phyloP scores from a whole-genome alignment of 805 yeast genomes.

The Ogataea corticis region DNA sequence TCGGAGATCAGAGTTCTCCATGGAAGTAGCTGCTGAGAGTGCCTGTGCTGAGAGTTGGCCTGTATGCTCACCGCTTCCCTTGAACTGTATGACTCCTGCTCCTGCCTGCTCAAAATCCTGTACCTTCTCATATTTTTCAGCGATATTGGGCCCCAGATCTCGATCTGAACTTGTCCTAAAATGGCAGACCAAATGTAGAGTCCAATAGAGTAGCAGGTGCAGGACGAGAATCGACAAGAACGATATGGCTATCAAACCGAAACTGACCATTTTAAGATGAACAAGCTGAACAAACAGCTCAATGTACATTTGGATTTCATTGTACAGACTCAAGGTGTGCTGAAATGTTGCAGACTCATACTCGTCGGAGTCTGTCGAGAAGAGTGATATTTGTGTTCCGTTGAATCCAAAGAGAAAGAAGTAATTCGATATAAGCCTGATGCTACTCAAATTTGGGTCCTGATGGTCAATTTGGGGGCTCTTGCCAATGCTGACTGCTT shows the following conservation, averaged over 20 bases:
- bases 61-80: neutral
- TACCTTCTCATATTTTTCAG: slow-evolving; percentile 5
- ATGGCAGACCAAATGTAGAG: slow-evolving; percentile 15
- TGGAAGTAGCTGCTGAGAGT: slow-evolving; percentile 1
- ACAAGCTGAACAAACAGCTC: slow-evolving; percentile 18
- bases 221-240: slow-evolving; percentile 19
- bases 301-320: slow-evolving; percentile 18
- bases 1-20: neutral
- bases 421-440: slow-evolving; percentile 24
- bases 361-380: slow-evolving; percentile 13
- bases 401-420: slow-evolving; percentile 23
- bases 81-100: slow-evolving; percentile 4
- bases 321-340: slow-evolving; percentile 18
- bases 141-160: slow-evolving; percentile 6
- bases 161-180: slow-evolving; percentile 1
- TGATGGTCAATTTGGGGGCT: neutral
- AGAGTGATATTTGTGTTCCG: slow-evolving; percentile 21
- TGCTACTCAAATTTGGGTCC: slow-evolving; percentile 10
- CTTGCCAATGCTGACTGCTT: slow-evolving; percentile 3
- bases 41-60: neutral
- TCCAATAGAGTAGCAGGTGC: slow-evolving; percentile 22
- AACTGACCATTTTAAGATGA: slow-evolving; percentile 26
- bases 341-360: slow-evolving; percentile 8
- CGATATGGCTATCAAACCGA: slow-evolving; percentile 17
- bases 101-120: slow-evolving; percentile 9